These are phyloP conservation scores for Phytophthora pluvialis DNA, from an alignment of 352 stramenopile species.

Conservation along the genomic window DNA sequence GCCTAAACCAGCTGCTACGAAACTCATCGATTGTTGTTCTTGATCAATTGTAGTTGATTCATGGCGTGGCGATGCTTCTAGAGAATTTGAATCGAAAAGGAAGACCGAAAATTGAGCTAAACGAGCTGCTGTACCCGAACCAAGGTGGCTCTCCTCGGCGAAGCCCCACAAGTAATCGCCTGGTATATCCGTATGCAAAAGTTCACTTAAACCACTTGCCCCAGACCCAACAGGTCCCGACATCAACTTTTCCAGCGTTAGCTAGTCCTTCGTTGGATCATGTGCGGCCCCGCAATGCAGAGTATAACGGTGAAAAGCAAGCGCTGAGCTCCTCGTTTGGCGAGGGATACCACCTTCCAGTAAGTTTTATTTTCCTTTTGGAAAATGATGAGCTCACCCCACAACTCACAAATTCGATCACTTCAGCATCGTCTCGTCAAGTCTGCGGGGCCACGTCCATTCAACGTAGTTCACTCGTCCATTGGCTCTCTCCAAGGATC, in stretches of 20 bases:
- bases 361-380: conserved; percentile 16
- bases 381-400: neutral
- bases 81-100: conserved; percentile 50
- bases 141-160: conserved; percentile 27
- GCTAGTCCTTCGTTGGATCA: conserved; percentile 3
- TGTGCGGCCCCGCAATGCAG: conserved; percentile 3
- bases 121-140: conserved; percentile 17
- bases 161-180: conserved; percentile 39
- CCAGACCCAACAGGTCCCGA: conserved; percentile 63
- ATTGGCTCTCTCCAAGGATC: conserved; percentile 22
- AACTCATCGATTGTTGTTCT: neutral
- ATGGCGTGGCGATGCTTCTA: conserved; percentile 57
- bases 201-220: conserved; percentile 65
- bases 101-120: conserved; percentile 21
- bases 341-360: conserved; percentile 55
- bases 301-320: neutral
- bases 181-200: conserved; percentile 49
- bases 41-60: conserved; percentile 47
- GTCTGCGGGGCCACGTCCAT: conserved; percentile 46
- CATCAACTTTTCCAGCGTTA: conserved; percentile 35
- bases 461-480: conserved; percentile 49
- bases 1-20: neutral
- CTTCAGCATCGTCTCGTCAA: conserved; percentile 53
- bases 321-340: conserved; percentile 13
- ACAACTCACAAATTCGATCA: neutral